A percentile compares a stretch with the other conserved stretches of the same genome.
Conservation (phyloP, 371 early-diverging fungal species). For the Rhizopus stolonifer region DNA sequence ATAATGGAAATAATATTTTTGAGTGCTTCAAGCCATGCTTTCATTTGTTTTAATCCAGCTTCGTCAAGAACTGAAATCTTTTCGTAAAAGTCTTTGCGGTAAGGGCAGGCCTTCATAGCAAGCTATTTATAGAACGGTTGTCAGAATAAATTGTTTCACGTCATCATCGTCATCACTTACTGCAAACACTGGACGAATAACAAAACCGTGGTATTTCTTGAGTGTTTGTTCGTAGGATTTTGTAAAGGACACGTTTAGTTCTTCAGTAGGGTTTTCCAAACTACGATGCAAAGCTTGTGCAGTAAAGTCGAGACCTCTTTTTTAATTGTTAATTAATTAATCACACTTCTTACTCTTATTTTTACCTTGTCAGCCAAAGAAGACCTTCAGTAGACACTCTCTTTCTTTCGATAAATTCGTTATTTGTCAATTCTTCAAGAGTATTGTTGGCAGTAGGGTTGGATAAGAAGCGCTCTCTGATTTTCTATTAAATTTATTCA, state of each 20-base stretch:
- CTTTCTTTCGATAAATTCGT: slow-evolving; percentile 76
- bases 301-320: slow-evolving; percentile 87
- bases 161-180: slow-evolving; percentile 56
- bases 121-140: slow-evolving; percentile 44
- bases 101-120: slow-evolving; percentile 94
- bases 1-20: slow-evolving; percentile 62
- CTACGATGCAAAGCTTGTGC: slow-evolving; percentile 77
- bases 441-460: slow-evolving; percentile 72
- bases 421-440: slow-evolving; percentile 75
- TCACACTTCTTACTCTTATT: neutral
- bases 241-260: slow-evolving; percentile 80
- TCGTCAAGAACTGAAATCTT: slow-evolving; percentile 73
- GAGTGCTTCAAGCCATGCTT: slow-evolving; percentile 75
- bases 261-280: slow-evolving; percentile 70
- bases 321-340: slow-evolving; percentile 6
- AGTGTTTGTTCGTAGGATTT: slow-evolving; percentile 83
- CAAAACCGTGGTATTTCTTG: slow-evolving; percentile 75
- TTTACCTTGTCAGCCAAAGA: slow-evolving; percentile 89
- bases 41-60: slow-evolving; percentile 58
- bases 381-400: slow-evolving; percentile 87
- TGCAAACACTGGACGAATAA: slow-evolving; percentile 81
- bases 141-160: neutral
- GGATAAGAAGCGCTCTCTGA: slow-evolving; percentile 69
- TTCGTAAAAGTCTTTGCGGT: slow-evolving; percentile 83
- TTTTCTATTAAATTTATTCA: slow-evolving; percentile 61